Evolutionary conservation across 495 filamentous ascomycete genomes (phyloP), one percentile per base, ranked within the genome.

Genomic region (Massariosphaeria phaeospora): DNA sequence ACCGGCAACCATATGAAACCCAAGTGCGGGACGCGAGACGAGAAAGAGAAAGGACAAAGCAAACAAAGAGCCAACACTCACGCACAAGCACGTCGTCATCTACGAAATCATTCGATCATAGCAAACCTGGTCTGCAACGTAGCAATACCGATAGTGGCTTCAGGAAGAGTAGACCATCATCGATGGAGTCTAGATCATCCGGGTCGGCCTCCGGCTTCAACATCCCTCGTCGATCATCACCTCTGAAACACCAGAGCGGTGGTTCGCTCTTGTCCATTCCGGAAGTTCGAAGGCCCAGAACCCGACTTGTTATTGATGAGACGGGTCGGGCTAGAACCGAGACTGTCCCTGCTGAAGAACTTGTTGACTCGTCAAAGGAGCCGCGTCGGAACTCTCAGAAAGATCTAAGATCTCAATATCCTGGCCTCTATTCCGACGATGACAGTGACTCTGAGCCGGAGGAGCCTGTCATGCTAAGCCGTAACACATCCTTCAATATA

Each of bases 281-380:
- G 1, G 63, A 66, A 38, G 38, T 55, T 33, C 59, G 48, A 52
- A 25, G 60, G 21, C 61, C 63, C 8, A 49, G 56, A 31, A 66
- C 66, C 13, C 63, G 67, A 7, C 66, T 71, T 47, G 59, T 70
- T 27, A 63, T 72, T 33, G 70, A 70, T 55, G 65, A 70, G 44
- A 62, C 56, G 45, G 70, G 70, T 11, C 52, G 59, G 18, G 70
- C 70, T 8, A 61, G 69, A 1, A 72, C 70, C 0, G 70, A 72
- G 55, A 71, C 66, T 8, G 53, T 43, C 24, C 48, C 51, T 23
- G 48, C 52, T 0, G 57, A 64, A 2, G 59, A 64, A 1, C 67
- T 69, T 46, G 67, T 68, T 47, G 52, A 61, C 31, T 52, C 57
- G 13, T 52, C 47, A 33, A 66, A 59, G 17, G 58, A 65, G 3